Evolutionary conservation across 2,329 filamentous ascomycete genomes (phyloP).

Genomic region (Tolypocladium nubicola): DNA sequence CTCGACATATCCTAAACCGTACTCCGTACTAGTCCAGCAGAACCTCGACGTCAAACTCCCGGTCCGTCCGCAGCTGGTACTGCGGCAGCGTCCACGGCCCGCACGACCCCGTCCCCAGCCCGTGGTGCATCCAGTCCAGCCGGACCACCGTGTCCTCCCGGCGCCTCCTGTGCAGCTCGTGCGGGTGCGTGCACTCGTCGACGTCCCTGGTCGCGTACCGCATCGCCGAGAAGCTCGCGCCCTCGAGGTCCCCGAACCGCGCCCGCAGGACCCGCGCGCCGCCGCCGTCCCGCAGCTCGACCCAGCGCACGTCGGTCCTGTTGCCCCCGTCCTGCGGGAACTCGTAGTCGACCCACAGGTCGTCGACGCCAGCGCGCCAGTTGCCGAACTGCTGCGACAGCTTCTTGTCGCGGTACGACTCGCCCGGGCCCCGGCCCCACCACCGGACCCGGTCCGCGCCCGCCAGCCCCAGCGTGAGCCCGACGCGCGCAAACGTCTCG

Average conservation of each 20-base stretch:
- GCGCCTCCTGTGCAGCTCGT: constrained; percentile 41
- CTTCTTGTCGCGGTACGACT: constrained; percentile 59
- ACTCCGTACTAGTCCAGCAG: constrained; percentile 25
- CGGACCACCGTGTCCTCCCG: constrained; percentile 43
- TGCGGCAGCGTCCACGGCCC: constrained; percentile 42
- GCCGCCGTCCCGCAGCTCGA: constrained; percentile 31
- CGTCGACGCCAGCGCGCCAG: constrained; percentile 34
- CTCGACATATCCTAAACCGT: neutral
- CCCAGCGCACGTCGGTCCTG: constrained; percentile 51
- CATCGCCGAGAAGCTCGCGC: constrained; percentile 44
- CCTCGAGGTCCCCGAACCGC: constrained; percentile 32
- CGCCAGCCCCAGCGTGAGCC: constrained; percentile 38
- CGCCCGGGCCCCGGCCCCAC: constrained; percentile 58
- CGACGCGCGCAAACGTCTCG: constrained; percentile 50
- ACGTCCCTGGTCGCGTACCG: constrained; percentile 45
- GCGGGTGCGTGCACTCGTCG: constrained; percentile 45
- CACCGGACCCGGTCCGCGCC: constrained; percentile 36
- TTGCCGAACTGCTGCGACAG: constrained; percentile 46
- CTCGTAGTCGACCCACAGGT: constrained; percentile 52
- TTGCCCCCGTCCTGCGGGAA: constrained; percentile 60
- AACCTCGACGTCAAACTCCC: constrained; percentile 32
- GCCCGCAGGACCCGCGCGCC: constrained; percentile 27
- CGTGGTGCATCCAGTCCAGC: constrained; percentile 52
- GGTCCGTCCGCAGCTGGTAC: constrained; percentile 31
- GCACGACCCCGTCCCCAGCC: constrained; percentile 51